Conservation (phyloP, 352 stramenopile genomes). For the Phytopythium montanum region DNA sequence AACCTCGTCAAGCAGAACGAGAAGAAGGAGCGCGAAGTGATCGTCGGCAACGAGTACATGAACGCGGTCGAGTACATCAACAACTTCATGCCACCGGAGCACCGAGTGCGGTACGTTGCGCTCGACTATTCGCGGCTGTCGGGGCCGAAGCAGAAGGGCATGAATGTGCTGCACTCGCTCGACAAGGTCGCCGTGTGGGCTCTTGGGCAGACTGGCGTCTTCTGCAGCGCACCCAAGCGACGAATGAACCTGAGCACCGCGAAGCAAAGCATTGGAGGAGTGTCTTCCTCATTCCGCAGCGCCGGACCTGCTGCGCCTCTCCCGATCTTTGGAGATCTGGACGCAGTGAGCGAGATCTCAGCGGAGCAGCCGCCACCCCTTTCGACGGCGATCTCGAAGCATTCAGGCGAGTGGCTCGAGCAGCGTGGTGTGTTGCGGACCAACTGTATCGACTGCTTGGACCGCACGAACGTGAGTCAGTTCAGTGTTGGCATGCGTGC, state of each 20-base stretch:
- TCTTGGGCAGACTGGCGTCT: constrained; percentile 97
- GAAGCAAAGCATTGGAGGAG: constrained; percentile 25
- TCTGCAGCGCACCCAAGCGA: constrained; percentile 91
- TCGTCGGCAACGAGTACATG: constrained; percentile 97
- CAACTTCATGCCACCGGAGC: constrained; percentile 83
- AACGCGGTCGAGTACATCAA: constrained; percentile 99
- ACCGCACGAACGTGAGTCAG: constrained; percentile 86
- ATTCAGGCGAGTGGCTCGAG: constrained; percentile 90
- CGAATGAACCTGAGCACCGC: constrained; percentile 29
- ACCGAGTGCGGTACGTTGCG: constrained; percentile 96
- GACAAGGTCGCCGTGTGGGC: constrained; percentile 96
- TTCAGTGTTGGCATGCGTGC: constrained; percentile 88
- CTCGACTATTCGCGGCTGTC: constrained; percentile 94
- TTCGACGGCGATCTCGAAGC: constrained; percentile 69
- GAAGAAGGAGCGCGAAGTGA: constrained; percentile 96
- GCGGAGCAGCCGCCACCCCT: constrained; percentile 13
- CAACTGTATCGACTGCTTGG: constrained; percentile 98
- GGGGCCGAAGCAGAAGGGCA: constrained; percentile 87
- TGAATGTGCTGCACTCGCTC: constrained; percentile 92
- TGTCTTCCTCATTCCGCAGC: constrained; percentile 10
- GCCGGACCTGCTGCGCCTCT: background rate
- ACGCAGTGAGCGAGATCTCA: constrained; percentile 2
- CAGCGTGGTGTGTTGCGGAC: constrained; percentile 97
- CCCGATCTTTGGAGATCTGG: background rate
- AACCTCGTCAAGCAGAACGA: constrained; percentile 99